Base-by-base conservation (phyloP, 768 basidiomycete species). In the Leccinum barrowsii region DNA sequence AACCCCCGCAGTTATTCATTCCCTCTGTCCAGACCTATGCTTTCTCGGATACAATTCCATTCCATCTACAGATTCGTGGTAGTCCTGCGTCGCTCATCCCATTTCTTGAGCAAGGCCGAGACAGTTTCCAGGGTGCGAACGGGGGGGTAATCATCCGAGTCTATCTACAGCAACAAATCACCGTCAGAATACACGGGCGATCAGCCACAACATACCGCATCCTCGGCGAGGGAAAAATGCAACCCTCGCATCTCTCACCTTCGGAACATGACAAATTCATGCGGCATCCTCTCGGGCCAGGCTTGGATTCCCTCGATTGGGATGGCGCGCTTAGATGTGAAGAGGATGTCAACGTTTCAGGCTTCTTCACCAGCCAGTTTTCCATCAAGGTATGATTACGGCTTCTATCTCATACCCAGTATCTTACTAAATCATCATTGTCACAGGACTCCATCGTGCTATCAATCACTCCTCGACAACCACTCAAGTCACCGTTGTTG, bases 31-130 rank as follows among this genome's bases (percentile, higher is more conserved):
- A 79, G 50, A 77, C 80, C 17, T 89, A 80, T 69, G 79, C 80
- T 7, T 44, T 85, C 28, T 65, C 74, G 8, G 84, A 87, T 60
- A 75, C 73, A 17, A 85, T 89, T 8, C 85, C 85, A 6, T 84
- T 88, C 68, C 84, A 87, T 63, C 65, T 89, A 17, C 87, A 88
- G 62, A 74, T 89, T 35, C 76, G 76, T 28, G 85, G 79, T 10
- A 73, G 74, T 19, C 61, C 76, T 1, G 64, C 73, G 21, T 79
- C 82, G 1, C 74, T 87, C 7, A 72, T 70, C 21, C 76, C 79
- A 17, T 78, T 86, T 62, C 66, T 85, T 59, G 60, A 64, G 32
- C 64, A 70, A 42, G 59, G 60, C 7, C 55, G 37, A 30, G 56
- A 35, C 12, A 13, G 12, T 19, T 11, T 35, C 19, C 55, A 44